Evolutionary conservation across 148 eudicot species (phyloP), one percentile per base, ranked within the genome.

Genomic region (Tetragonia tetragonoides): DNA sequence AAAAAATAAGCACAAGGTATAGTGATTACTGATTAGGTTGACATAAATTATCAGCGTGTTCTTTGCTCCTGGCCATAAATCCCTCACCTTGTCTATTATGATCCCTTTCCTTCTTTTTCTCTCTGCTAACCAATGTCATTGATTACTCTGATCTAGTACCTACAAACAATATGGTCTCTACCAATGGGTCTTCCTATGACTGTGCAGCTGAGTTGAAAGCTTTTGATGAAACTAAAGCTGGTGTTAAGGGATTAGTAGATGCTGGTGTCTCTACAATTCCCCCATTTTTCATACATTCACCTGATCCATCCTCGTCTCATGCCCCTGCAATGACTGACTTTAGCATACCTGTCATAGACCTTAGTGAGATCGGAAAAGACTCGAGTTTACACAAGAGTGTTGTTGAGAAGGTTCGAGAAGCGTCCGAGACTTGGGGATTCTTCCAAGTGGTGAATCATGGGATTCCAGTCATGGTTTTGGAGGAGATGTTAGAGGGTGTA

Each of bases 191-290:
- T 37, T 9, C 15, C 57, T 72, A 73, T 54, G 80, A 86, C 44
- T 67, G 83, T 23, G 21, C 34, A 11, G 61, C 41, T 3, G 91
- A 90, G 24, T 71, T 88, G 37, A 81, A 85, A 78, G 84, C 87
- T 23, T 89, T 89, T 68, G 90, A 89, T 54, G 88, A 89, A 8
- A 83, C 87, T 0, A 89, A 89, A 81, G 68, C 87, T 5, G 90
- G 92, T 3, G 92, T 89, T 4, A 84, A 89, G 62, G 90, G 89
- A 24, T 84, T 87, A 0, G 86, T 87, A 0, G 92, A 89, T 61
- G 74, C 88, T 28, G 88, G 90, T 18, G 28, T 86, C 20, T 10
- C 68, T 12, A 61, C 82, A 16, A 34, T 89, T 28, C 89, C 86
- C 0, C 9, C 12, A 0, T 64, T 87, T 3, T 87, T 86, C 85